Evolutionary conservation across 129 eudicot genomes (phyloP).

Genomic region (Chrysanthemum lavandulifolium): DNA sequence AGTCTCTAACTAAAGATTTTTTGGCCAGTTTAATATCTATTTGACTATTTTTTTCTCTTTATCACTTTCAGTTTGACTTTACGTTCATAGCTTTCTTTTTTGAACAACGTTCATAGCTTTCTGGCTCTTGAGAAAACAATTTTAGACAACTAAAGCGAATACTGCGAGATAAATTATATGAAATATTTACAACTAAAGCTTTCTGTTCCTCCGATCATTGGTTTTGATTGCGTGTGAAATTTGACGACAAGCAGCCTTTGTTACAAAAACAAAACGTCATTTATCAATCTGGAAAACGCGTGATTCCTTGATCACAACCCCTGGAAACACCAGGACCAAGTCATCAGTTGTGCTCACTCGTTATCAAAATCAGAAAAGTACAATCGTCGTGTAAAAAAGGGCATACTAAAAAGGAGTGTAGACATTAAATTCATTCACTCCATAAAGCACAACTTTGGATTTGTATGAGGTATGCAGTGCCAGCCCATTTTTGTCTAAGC

Average conservation of each 20-base stretch:
- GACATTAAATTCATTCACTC: background rate
- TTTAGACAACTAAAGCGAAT: background rate
- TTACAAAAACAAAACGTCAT: background rate
- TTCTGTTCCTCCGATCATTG: background rate
- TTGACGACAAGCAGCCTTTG: background rate
- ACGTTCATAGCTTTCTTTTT: too few species aligned
- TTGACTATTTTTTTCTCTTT: too few species aligned
- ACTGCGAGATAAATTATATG: background rate
- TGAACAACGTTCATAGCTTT: too few species aligned
- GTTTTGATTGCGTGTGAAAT: background rate
- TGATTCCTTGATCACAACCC: background rate
- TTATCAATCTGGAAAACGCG: background rate
- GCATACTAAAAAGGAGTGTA: conserved; percentile 4
- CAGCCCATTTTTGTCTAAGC: background rate
- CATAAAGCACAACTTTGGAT: conserved; percentile 18
- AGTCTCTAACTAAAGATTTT: background rate
- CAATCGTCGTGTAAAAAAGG: conserved; percentile 18
- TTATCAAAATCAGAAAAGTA: conserved; percentile 16
- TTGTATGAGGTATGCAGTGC: conserved; percentile 5
- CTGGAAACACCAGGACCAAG: conserved; percentile 1
- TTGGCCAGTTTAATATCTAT: too few species aligned
- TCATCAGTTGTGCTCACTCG: conserved; percentile 1
- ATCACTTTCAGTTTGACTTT: too few species aligned
- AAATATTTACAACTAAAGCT: background rate
- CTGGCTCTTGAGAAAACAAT: background rate